These are phyloP conservation scores for Caloboletus firmus DNA, from an alignment of 1,284 basidiomycete genomes.

Conservation along the genomic window DNA sequence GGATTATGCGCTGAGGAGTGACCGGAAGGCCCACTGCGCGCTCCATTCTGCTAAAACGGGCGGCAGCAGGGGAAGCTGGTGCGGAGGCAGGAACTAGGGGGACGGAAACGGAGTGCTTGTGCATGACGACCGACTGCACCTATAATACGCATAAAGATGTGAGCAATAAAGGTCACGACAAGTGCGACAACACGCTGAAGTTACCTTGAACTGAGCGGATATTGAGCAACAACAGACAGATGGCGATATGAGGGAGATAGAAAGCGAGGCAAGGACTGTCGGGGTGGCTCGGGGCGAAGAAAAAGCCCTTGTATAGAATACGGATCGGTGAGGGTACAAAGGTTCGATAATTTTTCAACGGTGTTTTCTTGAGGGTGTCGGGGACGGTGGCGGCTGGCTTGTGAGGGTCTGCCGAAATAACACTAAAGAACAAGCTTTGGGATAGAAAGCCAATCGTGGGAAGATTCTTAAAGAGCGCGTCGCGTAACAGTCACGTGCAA, in stretches of 20 bases:
- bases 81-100: slow-evolving; percentile 43
- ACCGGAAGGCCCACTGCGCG: slow-evolving; percentile 38
- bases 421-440: slow-evolving; percentile 28
- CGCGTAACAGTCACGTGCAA: slow-evolving; percentile 37
- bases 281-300: slow-evolving; percentile 25
- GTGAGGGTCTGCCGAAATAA: slow-evolving; percentile 20
- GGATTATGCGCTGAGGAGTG: slow-evolving; percentile 47
- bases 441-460: slow-evolving; percentile 28
- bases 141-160: slow-evolving; percentile 5
- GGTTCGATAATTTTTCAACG: slow-evolving; percentile 1
- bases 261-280: slow-evolving; percentile 14
- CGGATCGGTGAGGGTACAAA: slow-evolving; percentile 14
- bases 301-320: slow-evolving; percentile 9
- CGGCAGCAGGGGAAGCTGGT: slow-evolving; percentile 46
- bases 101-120: slow-evolving; percentile 33
- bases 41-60: slow-evolving; percentile 39
- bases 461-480: slow-evolving; percentile 37
- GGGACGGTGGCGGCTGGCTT: slow-evolving; percentile 12
- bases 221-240: slow-evolving; percentile 12
- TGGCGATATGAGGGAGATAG: slow-evolving; percentile 33
- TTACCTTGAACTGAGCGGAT: slow-evolving; percentile 24
- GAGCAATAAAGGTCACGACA: slow-evolving; percentile 10
- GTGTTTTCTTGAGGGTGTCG: slow-evolving; percentile 10
- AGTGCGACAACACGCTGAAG: neutral
- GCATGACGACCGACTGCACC: slow-evolving; percentile 27